phyloP scores from a whole-genome alignment of 192 early-diverging fungal genomes.

The Rhizoclosmatium sp. region DNA sequence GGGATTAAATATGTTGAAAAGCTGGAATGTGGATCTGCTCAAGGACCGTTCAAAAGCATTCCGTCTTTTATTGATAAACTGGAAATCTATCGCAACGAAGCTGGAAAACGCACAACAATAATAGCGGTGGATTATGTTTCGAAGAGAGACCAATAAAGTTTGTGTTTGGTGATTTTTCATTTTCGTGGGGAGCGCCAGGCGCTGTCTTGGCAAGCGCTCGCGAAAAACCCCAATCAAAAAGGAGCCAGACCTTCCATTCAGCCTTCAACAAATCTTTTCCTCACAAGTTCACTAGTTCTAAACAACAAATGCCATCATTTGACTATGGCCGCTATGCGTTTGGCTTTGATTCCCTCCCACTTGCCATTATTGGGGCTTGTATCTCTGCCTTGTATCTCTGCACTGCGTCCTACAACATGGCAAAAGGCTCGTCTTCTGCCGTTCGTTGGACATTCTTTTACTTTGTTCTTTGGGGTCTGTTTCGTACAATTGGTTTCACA shows the following conservation, averaged over 20 bases:
- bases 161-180: neutral
- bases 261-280: neutral
- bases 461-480: neutral
- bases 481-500: constrained; percentile 3
- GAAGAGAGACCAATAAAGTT: no score
- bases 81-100: no score
- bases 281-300: neutral
- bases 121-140: no score
- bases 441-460: neutral
- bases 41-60: no score
- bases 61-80: no score
- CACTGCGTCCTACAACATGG: neutral
- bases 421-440: neutral
- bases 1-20: no score
- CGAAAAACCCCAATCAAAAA: neutral
- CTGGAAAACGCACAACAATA: no score
- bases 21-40: no score
- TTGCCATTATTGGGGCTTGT: neutral
- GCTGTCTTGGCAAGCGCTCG: no score
- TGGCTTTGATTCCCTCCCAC: constrained; percentile 1
- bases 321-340: neutral
- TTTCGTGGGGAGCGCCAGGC: neutral
- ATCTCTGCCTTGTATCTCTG: neutral
- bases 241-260: neutral
- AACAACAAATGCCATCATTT: neutral